Conservation (phyloP, 208 protist genomes). For the Trypanosoma melophagium region DNA sequence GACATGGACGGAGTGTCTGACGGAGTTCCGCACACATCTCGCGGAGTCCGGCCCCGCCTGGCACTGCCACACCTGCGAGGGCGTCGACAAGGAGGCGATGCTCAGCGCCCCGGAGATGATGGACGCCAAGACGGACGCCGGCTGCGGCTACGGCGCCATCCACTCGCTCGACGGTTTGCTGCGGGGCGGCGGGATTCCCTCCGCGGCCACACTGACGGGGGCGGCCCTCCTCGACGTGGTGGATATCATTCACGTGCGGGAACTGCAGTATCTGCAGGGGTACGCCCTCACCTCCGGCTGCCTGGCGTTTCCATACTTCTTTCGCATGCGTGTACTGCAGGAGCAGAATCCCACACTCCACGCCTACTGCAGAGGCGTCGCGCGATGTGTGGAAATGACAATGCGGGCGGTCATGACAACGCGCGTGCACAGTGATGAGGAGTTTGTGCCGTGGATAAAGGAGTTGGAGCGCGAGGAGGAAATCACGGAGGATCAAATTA, state of each 20-base stretch:
- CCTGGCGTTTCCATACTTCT: constrained; percentile 78
- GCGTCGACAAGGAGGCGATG: constrained; percentile 74
- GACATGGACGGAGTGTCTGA: constrained; percentile 72
- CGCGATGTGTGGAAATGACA: constrained; percentile 53
- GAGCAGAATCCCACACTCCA: constrained; percentile 54
- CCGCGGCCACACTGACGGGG: constrained; percentile 43
- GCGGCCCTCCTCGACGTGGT: constrained; percentile 64
- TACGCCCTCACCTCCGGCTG: constrained; percentile 68
- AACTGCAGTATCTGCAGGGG: constrained; percentile 69
- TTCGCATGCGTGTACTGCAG: constrained; percentile 62
- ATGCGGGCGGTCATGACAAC: constrained; percentile 69
- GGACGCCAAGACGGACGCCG: constrained; percentile 86
- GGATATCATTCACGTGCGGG: constrained; percentile 71
- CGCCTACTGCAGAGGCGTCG: constrained; percentile 76
- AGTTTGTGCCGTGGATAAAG: constrained; percentile 66
- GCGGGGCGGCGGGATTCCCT: constrained; percentile 45
- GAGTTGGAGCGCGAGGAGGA: constrained; percentile 57
- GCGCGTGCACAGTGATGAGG: constrained; percentile 79
- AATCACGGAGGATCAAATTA: constrained; percentile 53
- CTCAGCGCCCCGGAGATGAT: constrained; percentile 82
- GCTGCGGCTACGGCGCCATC: constrained; percentile 54
- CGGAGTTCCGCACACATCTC: constrained; percentile 44
- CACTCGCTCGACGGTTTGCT: constrained; percentile 55
- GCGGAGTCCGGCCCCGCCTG: constrained; percentile 35
- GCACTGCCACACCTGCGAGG: constrained; percentile 58